Evolutionary conservation across 163 green algal genomes (phyloP), one percentile per base, ranked within the genome.

Genomic region (Picocystis sp.): DNA sequence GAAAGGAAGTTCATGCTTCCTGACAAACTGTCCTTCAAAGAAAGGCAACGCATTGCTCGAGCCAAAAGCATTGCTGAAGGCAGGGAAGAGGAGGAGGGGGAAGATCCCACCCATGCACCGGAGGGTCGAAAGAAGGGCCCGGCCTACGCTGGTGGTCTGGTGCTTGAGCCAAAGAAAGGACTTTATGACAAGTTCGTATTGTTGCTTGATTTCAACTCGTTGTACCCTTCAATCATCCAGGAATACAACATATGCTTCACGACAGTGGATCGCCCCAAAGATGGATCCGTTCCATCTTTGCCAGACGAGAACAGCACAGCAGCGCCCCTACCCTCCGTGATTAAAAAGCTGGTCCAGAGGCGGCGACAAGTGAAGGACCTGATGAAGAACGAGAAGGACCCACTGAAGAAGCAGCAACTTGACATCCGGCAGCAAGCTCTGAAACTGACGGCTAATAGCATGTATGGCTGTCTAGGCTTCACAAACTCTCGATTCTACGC

Each of bases 211-310:
- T 99, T 98, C 83, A 97, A 98, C 74, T 89, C 71, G 2, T 71
- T 99, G 56, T 99, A 99, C 78, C 90, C 90, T 13, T 94, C 81
- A 52, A 99, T 99, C 79, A 99, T 99, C 62, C 89, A 93, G 70
- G 89, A 96, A 73, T 97, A 92, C 78, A 94, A 96, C 78, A 97
- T 99, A 63, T 99, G 90, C 75, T 99, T 96, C 78, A 98, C 90
- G 24, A 98, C 90, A 0, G 87, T 96, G 17, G 52, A 70, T 38
- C 71, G 81, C 1, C 63, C 69, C 6, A 35, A 50, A 8, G 44
- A 10, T 22, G 22, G 11, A 50, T 46, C 25, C 22, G 29, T 38
- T 12, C 29, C 29, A 38, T 38, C 29, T 38, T 38, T 38, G 29
- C 29, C 29, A 38, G 29, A 8, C 8, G 29, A 38, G 29, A 38